phyloP scores from a whole-genome alignment of 2,329 filamentous ascomycete genomes.

The Colletotrichum liaoningense region DNA sequence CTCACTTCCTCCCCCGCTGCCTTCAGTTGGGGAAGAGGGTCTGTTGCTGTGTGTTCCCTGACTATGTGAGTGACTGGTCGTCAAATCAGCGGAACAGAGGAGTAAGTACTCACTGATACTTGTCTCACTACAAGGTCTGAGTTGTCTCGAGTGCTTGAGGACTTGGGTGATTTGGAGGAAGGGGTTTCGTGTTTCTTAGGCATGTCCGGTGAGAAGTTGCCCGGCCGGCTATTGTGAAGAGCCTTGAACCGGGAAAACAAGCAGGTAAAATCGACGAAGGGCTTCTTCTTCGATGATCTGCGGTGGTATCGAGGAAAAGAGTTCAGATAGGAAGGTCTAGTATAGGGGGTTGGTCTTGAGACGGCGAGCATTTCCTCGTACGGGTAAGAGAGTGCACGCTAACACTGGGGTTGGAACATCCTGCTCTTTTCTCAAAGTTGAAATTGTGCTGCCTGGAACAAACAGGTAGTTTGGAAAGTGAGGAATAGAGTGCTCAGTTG shows the following conservation, averaged over 20 bases:
- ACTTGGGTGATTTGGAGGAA: conserved; percentile 11
- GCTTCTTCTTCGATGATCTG: conserved; percentile 1
- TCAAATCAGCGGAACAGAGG: no score
- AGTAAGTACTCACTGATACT: neutral
- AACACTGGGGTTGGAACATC: conserved; percentile 13
- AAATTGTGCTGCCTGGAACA: neutral
- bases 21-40: neutral
- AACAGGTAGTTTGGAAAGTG: neutral
- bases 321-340: neutral
- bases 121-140: conserved; percentile 28
- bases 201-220: conserved; percentile 24
- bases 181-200: conserved; percentile 17
- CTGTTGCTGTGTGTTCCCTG: conserved; percentile 16
- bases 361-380: neutral
- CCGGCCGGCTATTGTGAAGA: neutral
- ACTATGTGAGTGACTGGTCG: neutral
- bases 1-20: conserved; percentile 13
- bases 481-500: neutral
- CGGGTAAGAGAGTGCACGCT: conserved; percentile 17
- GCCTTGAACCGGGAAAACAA: conserved; percentile 9
- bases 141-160: conserved; percentile 19
- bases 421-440: conserved; percentile 14
- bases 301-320: neutral
- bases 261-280: neutral
- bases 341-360: neutral